Base-by-base conservation (phyloP, 768 basidiomycete species). In the Lentinus brumalis region DNA sequence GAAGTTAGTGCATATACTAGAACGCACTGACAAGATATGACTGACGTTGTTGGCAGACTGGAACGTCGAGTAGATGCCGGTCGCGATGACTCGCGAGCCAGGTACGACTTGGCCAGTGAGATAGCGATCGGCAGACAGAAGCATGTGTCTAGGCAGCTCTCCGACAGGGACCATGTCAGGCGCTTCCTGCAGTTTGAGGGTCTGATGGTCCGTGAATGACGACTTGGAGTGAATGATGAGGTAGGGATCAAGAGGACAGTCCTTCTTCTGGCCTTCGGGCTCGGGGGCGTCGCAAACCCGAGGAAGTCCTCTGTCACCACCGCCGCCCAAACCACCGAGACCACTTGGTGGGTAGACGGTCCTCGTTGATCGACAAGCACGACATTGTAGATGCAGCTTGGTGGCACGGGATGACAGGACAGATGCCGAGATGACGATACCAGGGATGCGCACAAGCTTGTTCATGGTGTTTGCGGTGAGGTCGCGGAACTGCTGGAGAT, bases 101-200 rank as follows among this genome's bases (percentile, higher is more conserved):
- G 97, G 97, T 10, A 98, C 92, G 10, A 98, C 96, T 70, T 88
- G 88, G 0, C 93, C 94, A 0, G 96, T 94, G 56, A 98, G 79
- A 69, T 94, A 88, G 73, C 96, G 81, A 73, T 99, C 97, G 5
- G 86, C 87, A 31, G 92, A 96, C 29, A 99, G 79, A 53, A 96
- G 82, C 83, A 99, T 94, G 71, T 98, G 97, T 51, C 96, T 78
- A 9, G 97, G 97, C 44, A 99, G 79, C 71, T 99, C 97, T 81
- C 97, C 97, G 29, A 98, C 96, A 0, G 97, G 97, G 1, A 99
- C 97, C 94, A 98, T 97, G 73, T 99, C 97, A 0, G 97, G 97
- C 16, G 96, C 96, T 75, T 99, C 97, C 75, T 99, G 97, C 12
- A 99, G 83, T 73, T 99, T 99, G 67, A 99, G 82, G 11, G 86